Evolutionary conservation across 768 basidiomycete species (phyloP).

Genomic region (Cubamyces sp.): DNA sequence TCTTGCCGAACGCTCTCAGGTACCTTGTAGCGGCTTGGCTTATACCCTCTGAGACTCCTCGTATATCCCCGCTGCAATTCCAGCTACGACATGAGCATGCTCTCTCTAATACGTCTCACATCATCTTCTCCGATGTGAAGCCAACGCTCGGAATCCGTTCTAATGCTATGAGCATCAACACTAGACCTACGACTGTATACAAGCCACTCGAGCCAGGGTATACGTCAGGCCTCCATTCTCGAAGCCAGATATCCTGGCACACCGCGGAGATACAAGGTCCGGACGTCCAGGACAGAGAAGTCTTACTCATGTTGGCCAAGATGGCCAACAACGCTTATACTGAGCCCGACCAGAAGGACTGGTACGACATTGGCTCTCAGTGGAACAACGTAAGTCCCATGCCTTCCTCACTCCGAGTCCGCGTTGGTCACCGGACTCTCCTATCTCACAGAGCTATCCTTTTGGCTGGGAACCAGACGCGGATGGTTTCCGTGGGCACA

Average conservation of each 20-base stretch:
- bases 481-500: constrained; percentile 91
- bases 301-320: constrained; percentile 78
- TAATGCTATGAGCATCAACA: constrained; percentile 49
- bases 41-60: constrained; percentile 27
- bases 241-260: constrained; percentile 57
- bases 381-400: constrained; percentile 53
- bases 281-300: constrained; percentile 71
- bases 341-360: constrained; percentile 50
- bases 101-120: constrained; percentile 52
- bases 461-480: constrained; percentile 90
- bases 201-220: constrained; percentile 48
- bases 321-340: constrained; percentile 89
- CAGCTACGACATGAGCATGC: constrained; percentile 70
- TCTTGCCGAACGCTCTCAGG: constrained; percentile 31
- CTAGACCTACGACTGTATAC: constrained; percentile 44
- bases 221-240: constrained; percentile 40
- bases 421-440: no score
- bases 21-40: constrained; percentile 30
- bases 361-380: constrained; percentile 69
- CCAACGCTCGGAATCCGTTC: constrained; percentile 31
- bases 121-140: constrained; percentile 61
- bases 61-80: constrained; percentile 47
- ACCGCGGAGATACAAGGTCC: constrained; percentile 68
- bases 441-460: constrained; percentile 54
- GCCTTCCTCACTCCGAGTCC: not conserved